A percentile compares a stretch with the other conserved stretches of the same genome.
phyloP scores from a whole-genome alignment of 768 basidiomycete species.

The Rhodosporidiobolus sp. region DNA sequence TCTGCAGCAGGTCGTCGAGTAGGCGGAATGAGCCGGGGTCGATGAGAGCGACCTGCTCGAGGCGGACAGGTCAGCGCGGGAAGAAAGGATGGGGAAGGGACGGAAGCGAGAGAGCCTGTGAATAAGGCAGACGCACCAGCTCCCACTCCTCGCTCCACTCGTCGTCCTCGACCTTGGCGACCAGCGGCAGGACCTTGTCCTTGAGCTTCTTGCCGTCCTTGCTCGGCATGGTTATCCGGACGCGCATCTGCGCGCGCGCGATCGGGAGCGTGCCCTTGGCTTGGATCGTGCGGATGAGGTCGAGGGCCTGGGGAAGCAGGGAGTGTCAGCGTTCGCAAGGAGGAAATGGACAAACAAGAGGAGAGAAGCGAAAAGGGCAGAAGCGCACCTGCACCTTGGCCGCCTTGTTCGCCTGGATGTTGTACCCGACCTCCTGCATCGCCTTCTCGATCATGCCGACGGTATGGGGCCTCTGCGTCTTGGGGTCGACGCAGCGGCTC shows the following conservation, averaged over 20 bases:
- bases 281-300: slow-evolving; percentile 80
- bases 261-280: slow-evolving; percentile 82
- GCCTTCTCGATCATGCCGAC: slow-evolving; percentile 97
- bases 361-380: neutral
- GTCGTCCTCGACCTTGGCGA: slow-evolving; percentile 79
- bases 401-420: slow-evolving; percentile 78
- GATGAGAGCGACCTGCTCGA: slow-evolving; percentile 73
- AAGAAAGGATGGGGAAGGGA: neutral
- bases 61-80: neutral
- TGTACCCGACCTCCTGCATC: slow-evolving; percentile 91
- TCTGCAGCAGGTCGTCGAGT: slow-evolving; percentile 83
- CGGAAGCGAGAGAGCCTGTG: neutral
- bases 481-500: slow-evolving; percentile 92
- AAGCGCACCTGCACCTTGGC: slow-evolving; percentile 85
- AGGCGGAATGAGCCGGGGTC: slow-evolving; percentile 88
- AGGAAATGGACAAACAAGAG: neutral
- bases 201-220: slow-evolving; percentile 67
- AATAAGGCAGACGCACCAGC: slow-evolving; percentile 59
- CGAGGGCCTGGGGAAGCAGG: slow-evolving; percentile 63
- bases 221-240: slow-evolving; percentile 71
- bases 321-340: neutral
- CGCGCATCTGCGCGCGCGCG: slow-evolving; percentile 86
- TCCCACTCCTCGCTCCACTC: slow-evolving; percentile 75
- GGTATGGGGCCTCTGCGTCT: slow-evolving; percentile 81
- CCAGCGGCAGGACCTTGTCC: slow-evolving; percentile 66